Evolutionary conservation across 768 basidiomycete species (phyloP), one percentile per base, ranked within the genome.

Genomic region (Chalciporus piperatus): DNA sequence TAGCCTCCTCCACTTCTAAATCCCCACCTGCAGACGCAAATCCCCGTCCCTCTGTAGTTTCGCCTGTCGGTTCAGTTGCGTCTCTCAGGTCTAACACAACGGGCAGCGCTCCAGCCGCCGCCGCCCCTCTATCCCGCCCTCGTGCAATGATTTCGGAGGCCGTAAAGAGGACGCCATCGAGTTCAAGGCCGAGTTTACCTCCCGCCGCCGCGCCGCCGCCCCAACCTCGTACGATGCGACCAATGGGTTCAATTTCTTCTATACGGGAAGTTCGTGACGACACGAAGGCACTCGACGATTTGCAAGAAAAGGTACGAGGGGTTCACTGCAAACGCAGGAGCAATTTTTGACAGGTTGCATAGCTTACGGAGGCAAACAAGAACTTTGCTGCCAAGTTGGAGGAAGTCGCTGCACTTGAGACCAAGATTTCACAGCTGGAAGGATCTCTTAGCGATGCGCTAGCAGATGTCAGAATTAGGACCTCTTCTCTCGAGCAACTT

Each of bases 131-230:
- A 11, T 47, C 75, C 42, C 79, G 83, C 17, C 84, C 89, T 51
- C 83, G 86, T 56, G 82, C 86, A 20, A 76, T 82, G 14, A 76
- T 89, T 37, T 82, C 87, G 14, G 88, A 87, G 22, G 80, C 79
- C 23, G 76, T 80, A 32, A 84, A 75, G 70, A 80, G 79, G 59
- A 65, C 79, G 7, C 69, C 70, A 32, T 57, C 72, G 22, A 67
- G 70, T 22, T 70, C 79, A 20, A 72, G 76, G 30, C 71, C 72
- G 50, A 81, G 70, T 59, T 52, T 79, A 33, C 59, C 72, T 12
- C 60, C 57, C 16, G 44, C 48, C 19, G 41, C 54, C 17, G 54
- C 27, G 16, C 59, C 69, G 19, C 59, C 65, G n/a, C 44, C 64
- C 8, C 62, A 72, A 13, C 50, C 78, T 23, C 79, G 73, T 49